Evolutionary conservation across 768 basidiomycete genomes (phyloP).

Genomic region (Rubroboletus satanas): DNA sequence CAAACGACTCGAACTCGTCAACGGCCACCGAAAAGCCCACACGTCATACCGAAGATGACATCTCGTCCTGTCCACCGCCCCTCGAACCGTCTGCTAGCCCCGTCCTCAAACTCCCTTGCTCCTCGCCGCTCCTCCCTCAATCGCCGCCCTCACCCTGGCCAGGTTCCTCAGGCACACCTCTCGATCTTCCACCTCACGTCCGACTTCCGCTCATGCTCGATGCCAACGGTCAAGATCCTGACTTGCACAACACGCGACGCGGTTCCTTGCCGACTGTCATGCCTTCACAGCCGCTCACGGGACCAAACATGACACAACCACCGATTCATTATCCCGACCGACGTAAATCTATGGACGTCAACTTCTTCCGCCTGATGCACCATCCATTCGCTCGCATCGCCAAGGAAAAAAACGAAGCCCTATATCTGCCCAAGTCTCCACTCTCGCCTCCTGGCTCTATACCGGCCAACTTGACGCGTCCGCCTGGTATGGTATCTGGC

Average conservation of each 20-base stretch:
- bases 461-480: constrained; percentile 36
- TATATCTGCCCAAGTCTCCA: constrained; percentile 32
- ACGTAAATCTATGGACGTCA: constrained; percentile 40
- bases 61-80: not conserved
- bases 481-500: constrained; percentile 21
- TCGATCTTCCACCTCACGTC: constrained; percentile 22
- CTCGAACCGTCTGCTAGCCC: constrained; percentile 10
- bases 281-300: constrained; percentile 25
- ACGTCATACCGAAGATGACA: constrained; percentile 16
- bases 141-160: constrained; percentile 26
- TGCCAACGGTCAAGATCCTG: constrained; percentile 25
- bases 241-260: constrained; percentile 40
- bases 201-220: constrained; percentile 23
- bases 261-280: constrained; percentile 51
- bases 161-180: constrained; percentile 32
- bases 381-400: constrained; percentile 33
- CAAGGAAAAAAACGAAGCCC: constrained; percentile 34
- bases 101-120: constrained; percentile 23
- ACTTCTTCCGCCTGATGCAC: constrained; percentile 51
- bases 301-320: constrained; percentile 34
- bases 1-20: constrained; percentile 32
- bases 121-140: constrained; percentile 13
- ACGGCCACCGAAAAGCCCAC: constrained; percentile 41
- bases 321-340: constrained; percentile 33
- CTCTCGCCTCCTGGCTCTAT: constrained; percentile 30